Base-by-base conservation (phyloP, 2,329 filamentous ascomycete species). In the Cercospora beticola region DNA sequence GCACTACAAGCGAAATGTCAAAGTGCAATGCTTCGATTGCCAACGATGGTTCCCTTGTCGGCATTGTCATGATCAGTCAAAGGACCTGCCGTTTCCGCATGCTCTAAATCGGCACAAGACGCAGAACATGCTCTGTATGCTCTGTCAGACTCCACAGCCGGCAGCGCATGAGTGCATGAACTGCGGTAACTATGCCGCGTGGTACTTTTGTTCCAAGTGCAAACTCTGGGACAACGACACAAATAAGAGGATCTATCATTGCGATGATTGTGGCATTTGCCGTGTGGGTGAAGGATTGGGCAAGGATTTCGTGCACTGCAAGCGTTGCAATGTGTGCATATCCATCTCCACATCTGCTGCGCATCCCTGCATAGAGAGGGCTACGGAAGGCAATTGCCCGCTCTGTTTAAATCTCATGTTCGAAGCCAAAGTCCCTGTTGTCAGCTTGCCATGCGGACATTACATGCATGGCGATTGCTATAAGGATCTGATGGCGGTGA, bases 381-480 rank as follows among this genome's bases (percentile, higher is more conserved):
- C 93, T 8, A 97, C 93, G 33, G 94, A 99, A 78, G 97, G 93
- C 77, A 91, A 98, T 78, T 99, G 95, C 79, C 95, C 95, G 4
- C 97, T 99, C 66, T 99, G 95, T 79, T 91, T 94, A 71, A 94
- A 97, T 69, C 97, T 97, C 78, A 92, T 99, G 84, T 98, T 98
- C 79, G 96, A 92, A 2, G 97, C 94, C 8, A 91, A 92, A 2
- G 89, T 89, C 65, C 89, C 92, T 0, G 93, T 98, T 7, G 93
- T 97, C 23, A 96, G 97, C 76, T 95, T 99, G 91, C 88, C 89
- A 46, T 99, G 95, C 79, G 95, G 95, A 2, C 95, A 99, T 79
- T 96, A 94, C 76, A 96, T 99, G 78, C 95, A 99, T 80, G 90
- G 91, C 75, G 88, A 88, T 68, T 99, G 95, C 81, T 95, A 97